Base-by-base conservation (phyloP, 78 protist species). In the Isochrysis galbana region DNA sequence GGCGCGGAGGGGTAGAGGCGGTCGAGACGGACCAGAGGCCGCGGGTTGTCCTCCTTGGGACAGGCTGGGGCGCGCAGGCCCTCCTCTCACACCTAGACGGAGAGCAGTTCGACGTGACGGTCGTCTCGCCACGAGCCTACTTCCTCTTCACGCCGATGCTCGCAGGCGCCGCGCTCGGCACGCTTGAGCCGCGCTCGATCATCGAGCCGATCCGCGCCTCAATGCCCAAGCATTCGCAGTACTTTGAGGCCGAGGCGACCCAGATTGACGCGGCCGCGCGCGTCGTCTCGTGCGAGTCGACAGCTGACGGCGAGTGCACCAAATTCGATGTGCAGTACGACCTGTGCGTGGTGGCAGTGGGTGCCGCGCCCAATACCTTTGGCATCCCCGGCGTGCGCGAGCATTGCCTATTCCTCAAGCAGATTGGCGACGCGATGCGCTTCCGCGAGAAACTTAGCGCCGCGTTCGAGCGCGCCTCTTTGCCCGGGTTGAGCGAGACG, bases 91-190 rank as follows among this genome's bases (percentile, higher is more conserved):
- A 70, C 44, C 39, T 70, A 41, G 10, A 70, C 10, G 1, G 1
- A 3, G 80, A 1, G 80, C 29, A 0, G 80, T 26, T 17, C 14
- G 80, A 70, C 80, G 41, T 70, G 39, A 70, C 80, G 39, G 80
- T 70, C 39, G 41, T 70, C 39, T 70, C 80, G 0, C 80, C 80
- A 19, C 80, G 80, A 34, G 1, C 5, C 39, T 70, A 70, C 80
- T 70, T 70, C 80, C 41, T 70, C 80, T 70, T 67, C 80, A 70
- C 80, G 80, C 80, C 80, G 39, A 11, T 70, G 80, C 80, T 70
- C 39, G 80, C 80, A 41, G 80, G 80, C 42, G 22, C 80, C 32
- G 80, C 80, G 29, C 22, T n/a, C 32, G 80, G 80, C 42, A 70
- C 80, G 39, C 39, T 70, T 19, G 22, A 11, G 80, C 41, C 41